phyloP scores from a whole-genome alignment of 345 rosid genomes.

The Diplotaxis tenuifolia region DNA sequence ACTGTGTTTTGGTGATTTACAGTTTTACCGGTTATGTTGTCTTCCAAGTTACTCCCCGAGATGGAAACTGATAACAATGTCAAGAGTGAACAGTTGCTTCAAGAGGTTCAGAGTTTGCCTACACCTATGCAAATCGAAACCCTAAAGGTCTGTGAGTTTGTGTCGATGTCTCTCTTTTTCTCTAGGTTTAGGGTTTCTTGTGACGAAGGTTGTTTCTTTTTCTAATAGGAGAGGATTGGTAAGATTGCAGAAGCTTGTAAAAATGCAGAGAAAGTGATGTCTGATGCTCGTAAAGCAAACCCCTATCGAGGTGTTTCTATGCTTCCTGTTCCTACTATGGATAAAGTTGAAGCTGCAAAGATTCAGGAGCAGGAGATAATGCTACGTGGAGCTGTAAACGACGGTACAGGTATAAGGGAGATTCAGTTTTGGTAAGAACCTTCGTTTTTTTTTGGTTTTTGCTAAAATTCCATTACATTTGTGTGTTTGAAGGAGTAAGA shows the following conservation, averaged over 20 bases:
- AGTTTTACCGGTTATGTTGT: constrained; percentile 95
- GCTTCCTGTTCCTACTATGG: constrained; percentile 61
- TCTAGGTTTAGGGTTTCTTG: not conserved
- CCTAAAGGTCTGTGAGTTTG: constrained; percentile 52
- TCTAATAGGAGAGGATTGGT: constrained; percentile 65
- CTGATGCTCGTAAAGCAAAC: constrained; percentile 86
- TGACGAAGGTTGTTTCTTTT: not conserved
- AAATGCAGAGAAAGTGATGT: constrained; percentile 80
- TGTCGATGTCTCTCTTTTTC: not conserved
- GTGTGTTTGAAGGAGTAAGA: constrained; percentile 53
- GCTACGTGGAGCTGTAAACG: constrained; percentile 77
- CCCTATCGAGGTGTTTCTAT: constrained; percentile 73
- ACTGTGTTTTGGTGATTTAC: constrained; percentile 23
- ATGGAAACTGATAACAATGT: constrained; percentile 85
- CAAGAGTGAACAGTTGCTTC: constrained; percentile 87
- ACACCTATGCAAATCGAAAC: constrained; percentile 68
- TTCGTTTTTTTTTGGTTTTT: not conserved
- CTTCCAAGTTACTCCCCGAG: constrained; percentile 87
- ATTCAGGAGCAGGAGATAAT: constrained; percentile 80
- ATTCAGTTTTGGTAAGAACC: not conserved
- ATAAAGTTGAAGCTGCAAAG: constrained; percentile 83
- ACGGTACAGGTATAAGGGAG: constrained; percentile 57
- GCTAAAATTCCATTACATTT: not conserved
- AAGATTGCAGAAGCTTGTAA: constrained; percentile 94
- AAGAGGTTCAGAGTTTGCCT: constrained; percentile 76